These are phyloP conservation scores for Colletotrichum ledebouriae DNA, from an alignment of 2,329 filamentous ascomycete genomes.

Conservation along the genomic window DNA sequence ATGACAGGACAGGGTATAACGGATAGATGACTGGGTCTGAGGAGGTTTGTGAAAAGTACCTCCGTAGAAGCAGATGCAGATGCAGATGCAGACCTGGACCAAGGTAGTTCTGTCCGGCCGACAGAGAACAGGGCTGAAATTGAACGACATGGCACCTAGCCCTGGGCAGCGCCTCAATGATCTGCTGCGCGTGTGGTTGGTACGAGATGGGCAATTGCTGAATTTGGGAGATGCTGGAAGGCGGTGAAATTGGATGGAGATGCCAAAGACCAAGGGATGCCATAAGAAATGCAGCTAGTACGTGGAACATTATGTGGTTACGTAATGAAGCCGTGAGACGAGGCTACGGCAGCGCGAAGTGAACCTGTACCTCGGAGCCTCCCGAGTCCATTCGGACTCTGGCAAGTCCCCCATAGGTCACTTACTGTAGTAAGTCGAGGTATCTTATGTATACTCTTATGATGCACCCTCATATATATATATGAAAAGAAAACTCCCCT, in stretches of 20 bases:
- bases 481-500: too few species aligned
- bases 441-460: background rate
- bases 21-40: slow-evolving; percentile 14
- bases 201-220: slow-evolving; percentile 1
- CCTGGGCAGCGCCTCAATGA: slow-evolving; percentile 39
- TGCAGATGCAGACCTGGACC: slow-evolving; percentile 4
- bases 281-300: too few species aligned
- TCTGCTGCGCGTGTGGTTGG: slow-evolving; percentile 38
- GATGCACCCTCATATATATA: too few species aligned
- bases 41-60: background rate
- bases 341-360: slow-evolving; percentile 11
- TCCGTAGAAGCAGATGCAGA: background rate
- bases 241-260: slow-evolving; percentile 39
- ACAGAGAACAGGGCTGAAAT: slow-evolving; percentile 25
- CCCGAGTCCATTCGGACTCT: too few species aligned
- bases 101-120: slow-evolving; percentile 4
- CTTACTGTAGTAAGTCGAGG: background rate
- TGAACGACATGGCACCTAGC: slow-evolving; percentile 18
- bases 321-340: slow-evolving; percentile 26
- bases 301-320: slow-evolving; percentile 36
- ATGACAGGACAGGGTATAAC: background rate
- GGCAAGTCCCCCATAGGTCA: slow-evolving; percentile 5
- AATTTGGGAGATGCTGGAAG: slow-evolving; percentile 1
- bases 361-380: slow-evolving; percentile 35
- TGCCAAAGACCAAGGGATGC: background rate